Percentiles rank a stretch among this genome's conserved stretches.
Evolutionary conservation across 371 early-diverging fungal genomes (phyloP).

Genomic region (Apophysomyces trapeziformis): DNA sequence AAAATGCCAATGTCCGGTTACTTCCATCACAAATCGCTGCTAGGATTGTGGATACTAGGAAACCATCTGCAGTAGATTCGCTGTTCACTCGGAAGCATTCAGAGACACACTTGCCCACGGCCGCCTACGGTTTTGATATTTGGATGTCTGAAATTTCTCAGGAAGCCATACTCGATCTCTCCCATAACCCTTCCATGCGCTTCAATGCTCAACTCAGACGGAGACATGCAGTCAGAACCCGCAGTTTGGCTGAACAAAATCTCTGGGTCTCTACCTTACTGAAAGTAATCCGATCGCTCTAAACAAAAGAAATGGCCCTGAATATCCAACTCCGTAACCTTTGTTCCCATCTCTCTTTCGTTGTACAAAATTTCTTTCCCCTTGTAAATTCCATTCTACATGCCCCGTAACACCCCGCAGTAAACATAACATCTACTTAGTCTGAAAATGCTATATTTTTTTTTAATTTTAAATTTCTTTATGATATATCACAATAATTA

Average conservation of each 20-base stretch:
- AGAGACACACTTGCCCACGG: neutral
- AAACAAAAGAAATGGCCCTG: neutral
- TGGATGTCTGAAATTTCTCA: neutral
- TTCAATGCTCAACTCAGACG: neutral
- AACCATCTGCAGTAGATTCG: neutral
- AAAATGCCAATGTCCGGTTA: neutral
- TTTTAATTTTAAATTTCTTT: neutral
- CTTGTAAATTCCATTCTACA: neutral
- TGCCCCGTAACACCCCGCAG: neutral
- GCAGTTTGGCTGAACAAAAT: neutral
- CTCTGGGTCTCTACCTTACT: neutral
- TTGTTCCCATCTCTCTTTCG: neutral
- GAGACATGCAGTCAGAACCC: neutral
- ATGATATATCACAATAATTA: slow-evolving; percentile 35
- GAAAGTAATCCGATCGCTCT: neutral
- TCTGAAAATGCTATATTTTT: slow-evolving; percentile 4
- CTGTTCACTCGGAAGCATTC: neutral
- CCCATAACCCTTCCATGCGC: too few relatives aligned
- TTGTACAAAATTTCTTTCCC: slow-evolving; percentile 3
- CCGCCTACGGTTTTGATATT: slow-evolving; percentile 4
- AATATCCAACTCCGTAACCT: too few relatives aligned
- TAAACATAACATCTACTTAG: slow-evolving; percentile 1
- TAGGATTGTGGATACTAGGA: neutral
- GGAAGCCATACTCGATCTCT: neutral
- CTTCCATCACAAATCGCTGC: neutral